Base-by-base conservation (phyloP, 2,329 filamentous ascomycete genomes). In the Aspergillus pseudonomiae region DNA sequence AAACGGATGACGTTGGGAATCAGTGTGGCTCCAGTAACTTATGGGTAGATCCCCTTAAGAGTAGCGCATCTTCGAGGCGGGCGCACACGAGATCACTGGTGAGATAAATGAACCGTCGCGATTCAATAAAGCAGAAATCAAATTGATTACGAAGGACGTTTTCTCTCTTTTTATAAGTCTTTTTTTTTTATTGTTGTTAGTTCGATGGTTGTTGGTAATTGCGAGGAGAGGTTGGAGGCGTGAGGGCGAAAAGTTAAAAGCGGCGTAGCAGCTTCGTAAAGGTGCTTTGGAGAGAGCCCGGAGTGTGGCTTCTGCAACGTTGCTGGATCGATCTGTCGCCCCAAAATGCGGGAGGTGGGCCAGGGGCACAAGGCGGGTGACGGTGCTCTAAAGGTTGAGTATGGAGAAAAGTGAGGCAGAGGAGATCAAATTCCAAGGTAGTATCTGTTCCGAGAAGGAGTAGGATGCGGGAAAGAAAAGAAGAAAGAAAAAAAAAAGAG, bases 1-100 rank as follows among this genome's bases (percentile, higher is more conserved):
- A 28, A 59, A 60, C 62, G 64, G 66, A 74, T 74, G 71, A 75
- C 70, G 73, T 73, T 73, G 68, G 60, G 63, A 68, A 72, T 70
- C 69, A 70, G 71, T 67, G 69, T 65, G 69, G 63, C 64, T 65
- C 67, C 65, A 65, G 63, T 63, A 65, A 65, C 54, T 66, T 39
- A 65, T 68, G 64, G 65, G 67, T 63, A 66, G 61, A 65, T 69
- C 67, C 66, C 71, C 63, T 75, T 65, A 76, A 65, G 70, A 69
- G 64, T 64, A 68, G 66, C 69, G 67, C 70, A 72, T 72, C 66
- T 69, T 72, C 30, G 67, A 62, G 61, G 53, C 58, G 54, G 65
- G 63, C 62, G 46, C 63, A 64, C 54, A 24, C 26, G 36, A 62
- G 30, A 59, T 50, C 56, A 61, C 34, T 48, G 56, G 60, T 58